phyloP scores from a whole-genome alignment of 1,139 yeast species.

The Yamadazyma blattariae region DNA sequence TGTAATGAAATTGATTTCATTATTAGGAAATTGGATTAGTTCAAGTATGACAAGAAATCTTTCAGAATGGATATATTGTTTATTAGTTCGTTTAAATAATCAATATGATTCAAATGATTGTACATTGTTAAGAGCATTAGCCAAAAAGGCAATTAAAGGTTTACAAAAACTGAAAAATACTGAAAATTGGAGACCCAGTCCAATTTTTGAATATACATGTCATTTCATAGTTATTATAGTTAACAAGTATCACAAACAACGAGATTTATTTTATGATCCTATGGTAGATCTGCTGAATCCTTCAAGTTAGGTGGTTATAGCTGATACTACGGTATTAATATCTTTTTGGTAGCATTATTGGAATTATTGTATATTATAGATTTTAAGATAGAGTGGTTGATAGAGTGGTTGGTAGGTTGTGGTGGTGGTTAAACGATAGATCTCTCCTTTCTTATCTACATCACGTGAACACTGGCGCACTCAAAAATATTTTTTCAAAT shows the following conservation, averaged over 20 bases:
- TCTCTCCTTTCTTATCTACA: too few relatives aligned
- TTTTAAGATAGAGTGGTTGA: too few relatives aligned
- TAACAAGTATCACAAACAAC: constrained; percentile 35
- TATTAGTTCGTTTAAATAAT: constrained; percentile 34
- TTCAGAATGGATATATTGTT: constrained; percentile 37
- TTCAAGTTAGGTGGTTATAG: too few relatives aligned
- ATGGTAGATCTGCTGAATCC: too few relatives aligned
- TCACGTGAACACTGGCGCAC: too few relatives aligned
- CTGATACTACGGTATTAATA: too few relatives aligned
- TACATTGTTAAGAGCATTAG: constrained; percentile 37
- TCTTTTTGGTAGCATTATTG: too few relatives aligned
- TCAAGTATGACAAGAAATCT: constrained; percentile 25
- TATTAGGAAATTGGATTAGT: constrained; percentile 40
- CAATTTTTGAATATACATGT: constrained; percentile 22
- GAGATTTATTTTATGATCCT: constrained; percentile 20
- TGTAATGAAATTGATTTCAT: constrained; percentile 32
- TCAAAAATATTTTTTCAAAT: too few relatives aligned
- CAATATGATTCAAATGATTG: constrained; percentile 32
- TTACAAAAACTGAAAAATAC: constrained; percentile 11
- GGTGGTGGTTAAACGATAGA: too few relatives aligned
- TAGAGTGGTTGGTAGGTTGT: too few relatives aligned
- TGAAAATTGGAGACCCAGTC: constrained; percentile 1
- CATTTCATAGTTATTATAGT: constrained; percentile 33
- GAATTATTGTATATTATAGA: too few relatives aligned
- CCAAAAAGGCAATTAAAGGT: constrained; percentile 36